Evolutionary conservation across 2,329 filamentous ascomycete species (phyloP).

Genomic region (Aspergillus proliferans): DNA sequence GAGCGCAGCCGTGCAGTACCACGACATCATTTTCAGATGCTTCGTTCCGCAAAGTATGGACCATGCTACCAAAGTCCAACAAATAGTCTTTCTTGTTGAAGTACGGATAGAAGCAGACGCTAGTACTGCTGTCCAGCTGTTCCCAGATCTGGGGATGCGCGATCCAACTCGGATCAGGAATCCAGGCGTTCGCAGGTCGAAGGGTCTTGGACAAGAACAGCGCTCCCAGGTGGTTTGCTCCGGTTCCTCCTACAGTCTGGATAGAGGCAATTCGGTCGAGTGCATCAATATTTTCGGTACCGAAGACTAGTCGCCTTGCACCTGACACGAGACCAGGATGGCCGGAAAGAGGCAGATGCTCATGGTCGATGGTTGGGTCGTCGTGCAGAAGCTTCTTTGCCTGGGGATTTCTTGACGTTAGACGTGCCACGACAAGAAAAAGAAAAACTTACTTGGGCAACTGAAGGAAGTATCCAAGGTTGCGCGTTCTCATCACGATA

Average conservation of each 20-base stretch:
- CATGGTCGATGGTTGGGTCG: not conserved
- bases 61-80: conserved; percentile 5
- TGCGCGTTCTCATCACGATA: conserved; percentile 29
- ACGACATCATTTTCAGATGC: conserved; percentile 28
- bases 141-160: conserved; percentile 90
- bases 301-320: not conserved
- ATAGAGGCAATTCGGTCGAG: conserved; percentile 44
- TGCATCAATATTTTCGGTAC: no score
- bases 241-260: conserved; percentile 86
- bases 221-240: conserved; percentile 76
- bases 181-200: conserved; percentile 62
- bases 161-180: conserved; percentile 84
- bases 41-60: conserved; percentile 42
- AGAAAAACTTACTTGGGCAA: conserved; percentile 39
- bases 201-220: conserved; percentile 81
- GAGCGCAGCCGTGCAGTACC: conserved; percentile 70
- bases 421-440: no score
- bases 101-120: conserved; percentile 73
- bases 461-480: conserved; percentile 50
- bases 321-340: not conserved
- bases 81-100: conserved; percentile 53
- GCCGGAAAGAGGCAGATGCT: not conserved
- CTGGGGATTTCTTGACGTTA: no score
- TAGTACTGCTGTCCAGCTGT: conserved; percentile 60
- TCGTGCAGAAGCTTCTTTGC: not conserved